Percentiles rank a stretch among this genome's conserved stretches.
These are phyloP conservation scores for Primulina eburnea DNA, from an alignment of 257 asterid species.

Conservation along the genomic window DNA sequence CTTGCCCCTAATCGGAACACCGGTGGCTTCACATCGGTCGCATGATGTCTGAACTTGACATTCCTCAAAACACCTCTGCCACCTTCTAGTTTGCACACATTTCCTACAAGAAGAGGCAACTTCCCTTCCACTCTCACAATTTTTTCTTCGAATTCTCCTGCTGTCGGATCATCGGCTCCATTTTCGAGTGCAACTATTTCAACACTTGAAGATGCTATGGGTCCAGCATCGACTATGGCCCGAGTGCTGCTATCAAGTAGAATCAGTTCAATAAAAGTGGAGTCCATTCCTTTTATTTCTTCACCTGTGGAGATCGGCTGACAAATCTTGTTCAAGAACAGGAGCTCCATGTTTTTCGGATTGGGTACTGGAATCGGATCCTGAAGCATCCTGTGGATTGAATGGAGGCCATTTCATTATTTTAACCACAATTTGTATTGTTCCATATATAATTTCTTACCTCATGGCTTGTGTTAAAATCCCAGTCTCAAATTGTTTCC, in stretches of 20 bases:
- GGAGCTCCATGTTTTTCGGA: conserved; percentile 34
- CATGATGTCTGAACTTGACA: conserved; percentile 27
- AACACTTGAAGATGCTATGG: conserved; percentile 38
- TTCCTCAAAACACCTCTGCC: conserved; percentile 24
- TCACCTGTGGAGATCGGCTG: conserved; percentile 34
- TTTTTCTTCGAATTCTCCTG: conserved; percentile 25
- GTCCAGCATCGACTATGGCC: conserved; percentile 16
- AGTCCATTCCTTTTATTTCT: conserved; percentile 32
- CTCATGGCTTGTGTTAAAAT: no score
- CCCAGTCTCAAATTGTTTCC: no score
- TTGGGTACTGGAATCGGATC: conserved; percentile 10
- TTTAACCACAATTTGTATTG: no score
- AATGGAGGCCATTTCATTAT: no score
- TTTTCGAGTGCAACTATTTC: conserved; percentile 39
- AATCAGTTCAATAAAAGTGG: conserved; percentile 27
- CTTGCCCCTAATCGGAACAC: conserved; percentile 33
- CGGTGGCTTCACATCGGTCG: conserved; percentile 8
- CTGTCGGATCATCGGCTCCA: conserved; percentile 20
- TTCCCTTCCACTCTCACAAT: conserved; percentile 21
- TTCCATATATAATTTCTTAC: no score
- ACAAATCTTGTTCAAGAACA: conserved; percentile 36
- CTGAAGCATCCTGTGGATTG: conserved; percentile 25
- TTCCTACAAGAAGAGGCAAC: conserved; percentile 31
- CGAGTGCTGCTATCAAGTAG: conserved; percentile 29
- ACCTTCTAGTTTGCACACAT: conserved; percentile 25